Evolutionary conservation across 139 green algal species (phyloP), one percentile per base, ranked within the genome.

Genomic region (Pycnococcus provasolii): DNA sequence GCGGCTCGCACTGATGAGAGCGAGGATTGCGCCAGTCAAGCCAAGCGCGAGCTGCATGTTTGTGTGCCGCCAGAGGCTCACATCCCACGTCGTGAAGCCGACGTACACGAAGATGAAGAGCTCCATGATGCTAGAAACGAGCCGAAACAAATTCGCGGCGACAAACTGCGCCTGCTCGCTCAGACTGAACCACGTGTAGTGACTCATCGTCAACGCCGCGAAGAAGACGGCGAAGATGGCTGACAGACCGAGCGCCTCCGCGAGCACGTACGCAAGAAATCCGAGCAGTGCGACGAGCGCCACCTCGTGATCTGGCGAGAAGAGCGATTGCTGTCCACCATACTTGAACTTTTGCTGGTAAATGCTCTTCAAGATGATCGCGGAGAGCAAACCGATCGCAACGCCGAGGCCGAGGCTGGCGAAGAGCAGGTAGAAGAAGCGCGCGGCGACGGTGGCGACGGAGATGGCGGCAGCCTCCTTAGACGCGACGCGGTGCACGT

Each of bases 161-260:
- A 26, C 26, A 26, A 26, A 26, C 26, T 26, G 26, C 26, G 26
- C 26, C 26, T 26, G 26, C 26, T 82, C 73, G 4, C 58, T 79
- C 26, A 89, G 64, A 67, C 83, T 86, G 69, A 85, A 70, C 62
- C 89, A 77, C 4, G 87, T 85, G 59, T 90, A 92, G 74, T 92
- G 87, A 41, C 63, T 77, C 53, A 90, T 86, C 39, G 80, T 66
- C 8, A 92, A 77, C 42, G 80, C 88, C 53, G 79, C 86, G 75
- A 84, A 91, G 74, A 96, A 96, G 37, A 96, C 80, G 0, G 86
- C 66, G 37, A 96, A 79, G 67, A 96, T 96, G 63, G 80, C 87
- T 46, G 73, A 85, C 42, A 96, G 81, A 15, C 80, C 84, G 40
- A 85, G 67, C 58, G 94, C 71, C 70, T 96, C 88, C 0, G 82